A percentile compares a stretch with the other conserved stretches of the same genome.
Conservation (phyloP, 495 filamentous ascomycete species). For the Opeltia flavorubescens region DNA sequence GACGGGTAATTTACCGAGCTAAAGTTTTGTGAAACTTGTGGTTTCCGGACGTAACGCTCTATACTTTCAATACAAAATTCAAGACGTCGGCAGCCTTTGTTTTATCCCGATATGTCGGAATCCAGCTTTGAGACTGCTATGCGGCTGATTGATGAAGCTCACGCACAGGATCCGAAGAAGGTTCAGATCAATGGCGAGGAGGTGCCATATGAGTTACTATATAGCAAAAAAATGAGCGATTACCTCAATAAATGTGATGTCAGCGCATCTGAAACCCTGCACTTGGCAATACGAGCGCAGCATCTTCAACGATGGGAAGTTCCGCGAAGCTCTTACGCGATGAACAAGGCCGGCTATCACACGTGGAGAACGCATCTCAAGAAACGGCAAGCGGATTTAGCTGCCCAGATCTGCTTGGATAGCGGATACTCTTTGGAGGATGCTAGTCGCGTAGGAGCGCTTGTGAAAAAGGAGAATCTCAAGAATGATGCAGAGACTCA, state of each 20-base stretch:
- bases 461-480: slow-evolving; percentile 54
- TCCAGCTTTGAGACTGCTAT: slow-evolving; percentile 32
- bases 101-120: slow-evolving; percentile 9
- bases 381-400: slow-evolving; percentile 51
- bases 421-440: slow-evolving; percentile 34
- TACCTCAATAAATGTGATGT: slow-evolving; percentile 46
- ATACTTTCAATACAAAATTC: neutral
- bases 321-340: slow-evolving; percentile 52
- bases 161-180: slow-evolving; percentile 49
- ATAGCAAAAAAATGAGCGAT: slow-evolving; percentile 60
- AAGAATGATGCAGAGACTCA: slow-evolving; percentile 51
- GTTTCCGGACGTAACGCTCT: neutral
- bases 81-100: neutral
- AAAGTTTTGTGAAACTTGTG: neutral
- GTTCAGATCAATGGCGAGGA: slow-evolving; percentile 22
- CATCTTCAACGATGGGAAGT: slow-evolving; percentile 75
- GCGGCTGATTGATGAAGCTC: slow-evolving; percentile 54
- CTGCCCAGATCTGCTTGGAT: slow-evolving; percentile 36
- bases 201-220: slow-evolving; percentile 63
- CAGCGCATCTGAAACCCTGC: slow-evolving; percentile 44
- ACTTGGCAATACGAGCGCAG: slow-evolving; percentile 65
- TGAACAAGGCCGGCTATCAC: slow-evolving; percentile 57
- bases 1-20: neutral
- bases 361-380: slow-evolving; percentile 60
- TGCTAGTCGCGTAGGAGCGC: slow-evolving; percentile 36